phyloP scores from a whole-genome alignment of 2,329 filamentous ascomycete genomes.

The Stemphylium lycopersici region DNA sequence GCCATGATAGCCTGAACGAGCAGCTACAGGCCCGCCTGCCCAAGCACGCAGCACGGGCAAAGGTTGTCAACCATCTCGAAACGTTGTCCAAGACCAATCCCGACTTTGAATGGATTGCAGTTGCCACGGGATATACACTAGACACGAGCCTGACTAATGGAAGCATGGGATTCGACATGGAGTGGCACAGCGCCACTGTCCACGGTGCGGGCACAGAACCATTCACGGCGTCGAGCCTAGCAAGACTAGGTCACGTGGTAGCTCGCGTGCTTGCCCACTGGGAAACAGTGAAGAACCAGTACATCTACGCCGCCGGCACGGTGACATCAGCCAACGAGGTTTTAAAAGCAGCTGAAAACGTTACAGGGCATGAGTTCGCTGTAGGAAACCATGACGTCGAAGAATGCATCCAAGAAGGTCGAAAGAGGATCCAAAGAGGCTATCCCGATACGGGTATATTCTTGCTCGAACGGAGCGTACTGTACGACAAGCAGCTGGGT shows the following conservation, averaged over 20 bases:
- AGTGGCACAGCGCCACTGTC: constrained; percentile 50
- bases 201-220: constrained; percentile 44
- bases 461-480: constrained; percentile 46
- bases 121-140: constrained; percentile 45
- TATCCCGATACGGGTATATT: constrained; percentile 49
- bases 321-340: constrained; percentile 44
- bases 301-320: constrained; percentile 43
- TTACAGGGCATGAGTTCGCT: constrained; percentile 36
- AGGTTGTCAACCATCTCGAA: constrained; percentile 39
- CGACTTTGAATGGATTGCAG: constrained; percentile 42
- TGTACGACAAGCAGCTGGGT: constrained; percentile 43
- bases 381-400: constrained; percentile 41
- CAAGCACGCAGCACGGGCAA: constrained; percentile 35
- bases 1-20: constrained; percentile 42
- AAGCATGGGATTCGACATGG: constrained; percentile 47
- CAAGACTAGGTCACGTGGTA: constrained; percentile 40
- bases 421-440: constrained; percentile 43
- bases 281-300: constrained; percentile 44
- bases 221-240: constrained; percentile 46
- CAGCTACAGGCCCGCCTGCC: constrained; percentile 38
- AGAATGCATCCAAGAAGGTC: constrained; percentile 45
- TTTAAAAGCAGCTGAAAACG: constrained; percentile 35
- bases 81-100: constrained; percentile 8
- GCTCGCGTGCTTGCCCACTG: constrained; percentile 37
- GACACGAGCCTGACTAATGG: constrained; percentile 42